These are phyloP conservation scores for Eucalyptus victrix DNA, from an alignment of 345 rosid species.

Conservation along the genomic window DNA sequence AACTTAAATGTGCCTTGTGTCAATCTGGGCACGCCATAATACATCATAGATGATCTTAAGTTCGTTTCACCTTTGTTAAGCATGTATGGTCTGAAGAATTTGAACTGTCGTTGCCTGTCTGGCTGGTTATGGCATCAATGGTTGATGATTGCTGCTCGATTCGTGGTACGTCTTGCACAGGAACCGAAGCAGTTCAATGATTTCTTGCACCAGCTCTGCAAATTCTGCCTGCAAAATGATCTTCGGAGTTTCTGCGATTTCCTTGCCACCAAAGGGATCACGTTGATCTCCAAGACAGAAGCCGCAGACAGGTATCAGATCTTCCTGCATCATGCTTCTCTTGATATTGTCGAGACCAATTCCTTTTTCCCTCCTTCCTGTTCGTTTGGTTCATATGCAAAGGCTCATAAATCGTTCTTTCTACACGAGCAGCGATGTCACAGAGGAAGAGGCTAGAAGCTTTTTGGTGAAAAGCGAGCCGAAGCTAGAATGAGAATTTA, in stretches of 20 bases:
- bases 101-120: background rate
- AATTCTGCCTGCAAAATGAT: conserved; percentile 23
- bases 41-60: background rate
- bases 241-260: conserved; percentile 23
- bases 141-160: background rate
- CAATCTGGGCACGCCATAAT: background rate
- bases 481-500: background rate
- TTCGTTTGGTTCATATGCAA: background rate
- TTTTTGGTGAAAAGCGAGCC: conserved; percentile 30
- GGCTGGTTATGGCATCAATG: background rate
- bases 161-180: conserved; percentile 20
- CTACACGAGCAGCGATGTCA: conserved; percentile 36
- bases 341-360: background rate
- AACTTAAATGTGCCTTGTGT: background rate
- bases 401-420: background rate
- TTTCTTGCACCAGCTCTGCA: conserved; percentile 25
- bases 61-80: background rate
- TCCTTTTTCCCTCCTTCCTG: background rate
- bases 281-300: conserved; percentile 68
- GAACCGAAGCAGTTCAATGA: conserved; percentile 79
- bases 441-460: conserved; percentile 44
- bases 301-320: conserved; percentile 62
- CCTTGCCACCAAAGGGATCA: conserved; percentile 34
- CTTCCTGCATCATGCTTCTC: background rate
- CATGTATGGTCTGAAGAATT: background rate